Evolutionary conservation across 768 basidiomycete species (phyloP).

Genomic region (Basidioascus undulatus): DNA sequence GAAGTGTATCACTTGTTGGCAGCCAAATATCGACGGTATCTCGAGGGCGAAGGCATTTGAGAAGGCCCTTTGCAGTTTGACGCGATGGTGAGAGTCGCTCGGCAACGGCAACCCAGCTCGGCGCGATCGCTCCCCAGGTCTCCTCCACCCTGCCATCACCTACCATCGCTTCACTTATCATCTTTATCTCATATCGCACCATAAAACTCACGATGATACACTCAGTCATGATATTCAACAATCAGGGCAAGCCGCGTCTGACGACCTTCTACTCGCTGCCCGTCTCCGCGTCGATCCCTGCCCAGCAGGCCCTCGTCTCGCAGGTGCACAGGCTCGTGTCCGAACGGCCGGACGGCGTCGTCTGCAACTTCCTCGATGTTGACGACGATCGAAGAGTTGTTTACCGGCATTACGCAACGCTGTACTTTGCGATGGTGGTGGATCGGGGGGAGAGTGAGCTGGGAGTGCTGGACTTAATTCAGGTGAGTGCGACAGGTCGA

Average conservation of each 20-base stretch:
- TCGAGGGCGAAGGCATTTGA: no score
- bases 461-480: slow-evolving; percentile 84
- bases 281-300: slow-evolving; percentile 31
- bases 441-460: slow-evolving; percentile 91
- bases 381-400: slow-evolving; percentile 45
- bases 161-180: no score
- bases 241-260: slow-evolving; percentile 58
- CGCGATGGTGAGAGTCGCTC: no score
- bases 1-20: no score
- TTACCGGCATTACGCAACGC: slow-evolving; percentile 83
- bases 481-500: slow-evolving; percentile 31
- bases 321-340: slow-evolving; percentile 78
- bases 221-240: slow-evolving; percentile 58
- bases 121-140: no score
- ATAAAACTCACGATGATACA: no score
- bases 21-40: no score
- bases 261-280: slow-evolving; percentile 75
- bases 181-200: no score
- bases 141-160: no score
- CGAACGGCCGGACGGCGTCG: slow-evolving; percentile 45
- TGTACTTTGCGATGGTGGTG: slow-evolving; percentile 92
- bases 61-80: no score
- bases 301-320: slow-evolving; percentile 33
- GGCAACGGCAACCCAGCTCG: no score
- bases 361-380: slow-evolving; percentile 91